These are phyloP conservation scores for Alloteropsis angusta DNA, from an alignment of 202 grass and related monocot genomes.

Conservation along the genomic window DNA sequence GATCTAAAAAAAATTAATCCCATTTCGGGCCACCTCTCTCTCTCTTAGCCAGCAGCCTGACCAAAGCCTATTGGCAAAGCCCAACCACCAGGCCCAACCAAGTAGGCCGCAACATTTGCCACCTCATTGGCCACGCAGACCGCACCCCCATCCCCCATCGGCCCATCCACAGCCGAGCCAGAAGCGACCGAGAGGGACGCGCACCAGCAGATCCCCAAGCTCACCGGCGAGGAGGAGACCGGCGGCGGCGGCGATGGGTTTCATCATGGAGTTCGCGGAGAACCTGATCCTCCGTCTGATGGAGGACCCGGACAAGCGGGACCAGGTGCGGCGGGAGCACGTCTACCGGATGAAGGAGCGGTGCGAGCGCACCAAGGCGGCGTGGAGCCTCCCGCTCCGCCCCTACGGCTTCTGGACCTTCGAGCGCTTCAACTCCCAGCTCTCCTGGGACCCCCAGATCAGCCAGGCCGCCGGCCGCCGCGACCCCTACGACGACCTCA, in stretches of 20 bases:
- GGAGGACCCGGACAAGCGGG: constrained; percentile 73
- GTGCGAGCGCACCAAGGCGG: constrained; percentile 75
- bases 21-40: too few species aligned
- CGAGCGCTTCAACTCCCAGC: constrained; percentile 92
- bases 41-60: too few species aligned
- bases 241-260: constrained; percentile 42
- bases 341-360: constrained; percentile 77
- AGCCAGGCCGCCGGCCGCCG: constrained; percentile 75
- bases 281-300: constrained; percentile 88
- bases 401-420: constrained; percentile 98
- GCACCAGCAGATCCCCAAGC: background rate
- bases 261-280: constrained; percentile 98
- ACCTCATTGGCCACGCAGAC: background rate
- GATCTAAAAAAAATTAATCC: too few species aligned
- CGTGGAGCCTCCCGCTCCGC: constrained; percentile 73
- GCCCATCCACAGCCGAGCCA: too few species aligned
- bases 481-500: constrained; percentile 85
- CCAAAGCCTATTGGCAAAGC: background rate
- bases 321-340: constrained; percentile 72
- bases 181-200: constrained; percentile 2
- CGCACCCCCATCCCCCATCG: background rate
- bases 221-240: background rate
- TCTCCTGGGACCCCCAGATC: constrained; percentile 68
- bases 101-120: background rate
- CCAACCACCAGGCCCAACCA: background rate